phyloP scores from a whole-genome alignment of 176 grass and related monocot genomes.

The Eleusine coracana region DNA sequence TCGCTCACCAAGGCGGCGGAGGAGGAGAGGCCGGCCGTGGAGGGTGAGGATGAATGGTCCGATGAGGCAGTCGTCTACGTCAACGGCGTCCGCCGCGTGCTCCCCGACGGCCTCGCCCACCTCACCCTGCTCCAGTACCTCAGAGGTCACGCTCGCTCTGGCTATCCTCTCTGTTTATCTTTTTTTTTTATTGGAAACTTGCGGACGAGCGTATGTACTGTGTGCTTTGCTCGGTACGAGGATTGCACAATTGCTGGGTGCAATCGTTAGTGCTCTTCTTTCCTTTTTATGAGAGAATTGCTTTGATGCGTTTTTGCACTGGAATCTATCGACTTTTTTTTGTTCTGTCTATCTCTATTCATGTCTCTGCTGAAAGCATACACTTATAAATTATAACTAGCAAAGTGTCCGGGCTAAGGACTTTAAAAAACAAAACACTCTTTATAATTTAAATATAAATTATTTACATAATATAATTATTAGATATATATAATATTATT shows the following conservation, averaged over 20 bases:
- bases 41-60: constrained; percentile 60
- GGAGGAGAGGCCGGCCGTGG: constrained; percentile 43
- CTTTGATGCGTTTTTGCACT: background rate
- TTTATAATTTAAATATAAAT: no score
- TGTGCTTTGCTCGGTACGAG: background rate
- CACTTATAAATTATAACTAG: background rate
- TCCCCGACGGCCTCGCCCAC: constrained; percentile 88
- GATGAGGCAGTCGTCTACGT: constrained; percentile 80
- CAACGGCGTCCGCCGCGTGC: constrained; percentile 82
- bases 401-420: no score
- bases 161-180: background rate
- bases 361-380: no score
- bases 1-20: constrained; percentile 58
- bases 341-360: no score
- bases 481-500: no score
- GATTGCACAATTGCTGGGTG: background rate
- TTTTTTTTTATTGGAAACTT: background rate
- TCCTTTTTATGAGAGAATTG: background rate
- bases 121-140: constrained; percentile 96
- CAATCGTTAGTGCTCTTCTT: background rate
- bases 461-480: no score
- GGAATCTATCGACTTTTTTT: background rate
- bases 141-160: constrained; percentile 49
- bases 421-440: no score
- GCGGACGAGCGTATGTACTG: background rate